Evolutionary conservation across 345 rosid species (phyloP), one percentile per base, ranked within the genome.

Genomic region (Bruguiera parviflora): DNA sequence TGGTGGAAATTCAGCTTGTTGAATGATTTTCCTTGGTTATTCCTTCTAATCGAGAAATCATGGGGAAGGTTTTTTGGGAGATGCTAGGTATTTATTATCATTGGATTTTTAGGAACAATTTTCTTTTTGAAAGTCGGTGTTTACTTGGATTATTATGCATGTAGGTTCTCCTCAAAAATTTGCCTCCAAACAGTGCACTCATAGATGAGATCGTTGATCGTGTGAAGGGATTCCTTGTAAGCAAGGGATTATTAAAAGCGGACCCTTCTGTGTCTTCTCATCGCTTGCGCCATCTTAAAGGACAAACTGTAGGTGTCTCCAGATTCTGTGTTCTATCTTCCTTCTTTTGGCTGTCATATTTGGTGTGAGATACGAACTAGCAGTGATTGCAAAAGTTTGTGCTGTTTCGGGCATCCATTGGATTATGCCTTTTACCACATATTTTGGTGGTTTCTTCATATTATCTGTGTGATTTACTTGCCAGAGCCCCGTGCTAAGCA

Each of bases 131-230:
- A 5, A 52, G 15, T 15, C 13, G 49, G 37, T n/a, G 29, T 11
- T 27, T 65, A 9, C 16, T 24, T 11, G 25, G 22, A 58, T 39
- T 53, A 31, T 63, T 71, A 21, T 69, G 33, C 46, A 46, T 33
- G 66, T 77, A 94, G 98, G 98, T 94, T 75, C 56, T 89, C 75
- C 87, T 94, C 5, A 94, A 91, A 80, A 91, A 87, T 65, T 87
- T 91, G 55, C 98, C 97, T 32, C 98, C 98, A n/a, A 91, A 79
- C 85, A 94, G 88, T 76, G 73, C 90, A 53, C 89, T 94, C 56
- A 88, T 86, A 75, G 83, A 89, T 32, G 97, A 94, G 85, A 91
- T 94, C 77, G 81, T 84, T 80, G 97, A 91, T 73, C 91, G 90
- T 20, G 97, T 94, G 75, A 94, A 83, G 77, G 97, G 84, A 11